These are phyloP conservation scores for Bolboschoenoplectus hybrid DNA, from an alignment of 202 grass and related monocot genomes.

Conservation along the genomic window DNA sequence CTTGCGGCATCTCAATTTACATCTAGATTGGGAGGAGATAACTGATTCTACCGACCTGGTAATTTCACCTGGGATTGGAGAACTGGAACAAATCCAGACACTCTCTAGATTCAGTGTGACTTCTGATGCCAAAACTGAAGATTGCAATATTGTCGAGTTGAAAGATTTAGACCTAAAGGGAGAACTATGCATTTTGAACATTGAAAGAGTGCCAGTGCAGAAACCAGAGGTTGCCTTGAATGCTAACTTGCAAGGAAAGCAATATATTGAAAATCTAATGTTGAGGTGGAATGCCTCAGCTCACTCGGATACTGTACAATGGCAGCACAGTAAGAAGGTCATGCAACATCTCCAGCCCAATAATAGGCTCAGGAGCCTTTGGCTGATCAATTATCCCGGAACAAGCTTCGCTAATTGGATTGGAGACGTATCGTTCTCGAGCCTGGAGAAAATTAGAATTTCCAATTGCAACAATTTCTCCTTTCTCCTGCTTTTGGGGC, in stretches of 20 bases:
- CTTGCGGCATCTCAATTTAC: conserved; percentile 63
- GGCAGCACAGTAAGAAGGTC: conserved; percentile 19
- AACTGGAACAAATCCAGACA: conserved; percentile 51
- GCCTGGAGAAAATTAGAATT: conserved; percentile 39
- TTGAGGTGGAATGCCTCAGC: conserved; percentile 42
- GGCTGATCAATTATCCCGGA: conserved; percentile 51
- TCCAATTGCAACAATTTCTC: conserved; percentile 31
- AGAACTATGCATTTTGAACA: conserved; percentile 65
- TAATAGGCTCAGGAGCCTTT: conserved; percentile 40
- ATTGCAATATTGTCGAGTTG: conserved; percentile 51
- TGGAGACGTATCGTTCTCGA: conserved; percentile 1
- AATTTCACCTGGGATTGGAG: conserved; percentile 50
- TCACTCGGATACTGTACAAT: neutral
- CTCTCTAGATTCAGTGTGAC: conserved; percentile 53
- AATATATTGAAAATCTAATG: conserved; percentile 53
- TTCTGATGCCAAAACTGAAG: conserved; percentile 6
- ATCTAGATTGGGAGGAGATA: conserved; percentile 63
- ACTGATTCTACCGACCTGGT: conserved; percentile 23
- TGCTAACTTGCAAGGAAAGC: conserved; percentile 46
- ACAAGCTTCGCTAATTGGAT: conserved; percentile 50
- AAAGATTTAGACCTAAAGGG: conserved; percentile 53
- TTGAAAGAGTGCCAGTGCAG: conserved; percentile 41
- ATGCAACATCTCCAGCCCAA: conserved; percentile 41
- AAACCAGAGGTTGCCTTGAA: conserved; percentile 7
- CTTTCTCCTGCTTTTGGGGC: conserved; percentile 22